Evolutionary conservation across 2,329 filamentous ascomycete genomes (phyloP).

Genomic region (Ustulina deusta): DNA sequence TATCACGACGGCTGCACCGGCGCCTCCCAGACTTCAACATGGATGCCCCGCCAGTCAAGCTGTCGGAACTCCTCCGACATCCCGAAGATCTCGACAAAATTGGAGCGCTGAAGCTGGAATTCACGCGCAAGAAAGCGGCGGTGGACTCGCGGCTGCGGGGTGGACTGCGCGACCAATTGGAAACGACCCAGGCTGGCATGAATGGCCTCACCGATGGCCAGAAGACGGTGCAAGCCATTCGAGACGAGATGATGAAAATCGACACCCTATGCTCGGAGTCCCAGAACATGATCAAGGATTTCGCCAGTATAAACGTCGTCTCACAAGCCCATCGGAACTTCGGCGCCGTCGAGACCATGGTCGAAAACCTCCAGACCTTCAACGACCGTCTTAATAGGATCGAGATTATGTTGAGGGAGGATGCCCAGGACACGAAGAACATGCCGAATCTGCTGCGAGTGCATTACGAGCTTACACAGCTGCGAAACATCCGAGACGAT

Average conservation of each 20-base stretch:
- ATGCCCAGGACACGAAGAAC: conserved; percentile 86
- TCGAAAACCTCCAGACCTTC: conserved; percentile 88
- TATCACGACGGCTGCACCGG: conserved; percentile 44
- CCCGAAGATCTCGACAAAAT: conserved; percentile 99
- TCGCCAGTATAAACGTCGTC: conserved; percentile 89
- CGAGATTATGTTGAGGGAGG: conserved; percentile 81
- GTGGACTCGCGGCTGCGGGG: conserved; percentile 91
- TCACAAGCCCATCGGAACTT: conserved; percentile 98
- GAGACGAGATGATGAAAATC: conserved; percentile 98
- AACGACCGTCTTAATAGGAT: conserved; percentile 80
- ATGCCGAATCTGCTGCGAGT: conserved; percentile 92
- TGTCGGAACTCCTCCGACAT: conserved; percentile 92
- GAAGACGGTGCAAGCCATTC: conserved; percentile 90
- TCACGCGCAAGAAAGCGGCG: conserved; percentile 91
- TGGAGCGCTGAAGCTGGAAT: conserved; percentile 86
- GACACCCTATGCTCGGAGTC: conserved; percentile 97
- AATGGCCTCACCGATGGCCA: conserved; percentile 88
- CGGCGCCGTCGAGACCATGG: conserved; percentile 92
- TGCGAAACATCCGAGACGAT: conserved; percentile 94
- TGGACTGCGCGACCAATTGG: conserved; percentile 90
- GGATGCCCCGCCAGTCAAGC: conserved; percentile 79
- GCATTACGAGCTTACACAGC: conserved; percentile 90
- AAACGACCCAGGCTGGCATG: conserved; percentile 95
- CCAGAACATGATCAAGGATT: conserved; percentile 97
- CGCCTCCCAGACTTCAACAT: conserved; percentile 56